phyloP scores from a whole-genome alignment of 768 basidiomycete species.

The Auriscalpium orientale region DNA sequence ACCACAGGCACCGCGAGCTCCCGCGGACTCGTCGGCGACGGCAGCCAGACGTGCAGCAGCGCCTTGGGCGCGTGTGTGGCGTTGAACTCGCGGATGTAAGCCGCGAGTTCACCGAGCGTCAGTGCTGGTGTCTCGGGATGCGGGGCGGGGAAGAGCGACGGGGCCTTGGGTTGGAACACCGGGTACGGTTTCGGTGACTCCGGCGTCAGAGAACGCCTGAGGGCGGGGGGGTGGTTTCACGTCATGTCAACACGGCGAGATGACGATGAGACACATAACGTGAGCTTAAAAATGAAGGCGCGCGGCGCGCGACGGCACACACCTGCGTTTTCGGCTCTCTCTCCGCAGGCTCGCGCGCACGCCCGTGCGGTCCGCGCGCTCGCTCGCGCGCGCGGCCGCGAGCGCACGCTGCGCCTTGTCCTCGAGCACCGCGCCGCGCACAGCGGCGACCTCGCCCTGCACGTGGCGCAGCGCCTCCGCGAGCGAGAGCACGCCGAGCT shows the following conservation, averaged over 20 bases:
- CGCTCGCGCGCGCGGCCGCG: constrained; percentile 45
- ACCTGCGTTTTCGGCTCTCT: constrained; percentile 53
- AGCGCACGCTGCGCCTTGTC: constrained; percentile 54
- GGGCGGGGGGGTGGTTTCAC: neutral
- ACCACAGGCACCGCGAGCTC: constrained; percentile 27
- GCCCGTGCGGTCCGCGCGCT: constrained; percentile 42
- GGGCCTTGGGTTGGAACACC: constrained; percentile 31
- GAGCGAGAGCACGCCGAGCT: neutral
- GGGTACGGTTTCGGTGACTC: constrained; percentile 56
- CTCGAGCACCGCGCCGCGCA: constrained; percentile 41
- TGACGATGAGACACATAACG: neutral
- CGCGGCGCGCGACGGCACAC: constrained; percentile 16
- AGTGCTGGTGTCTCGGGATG: constrained; percentile 33
- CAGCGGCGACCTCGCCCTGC: constrained; percentile 39
- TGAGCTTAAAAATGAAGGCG: neutral
- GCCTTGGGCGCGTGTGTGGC: constrained; percentile 26
- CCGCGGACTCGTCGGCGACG: constrained; percentile 18
- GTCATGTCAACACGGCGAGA: too few relatives aligned
- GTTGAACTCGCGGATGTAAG: constrained; percentile 58
- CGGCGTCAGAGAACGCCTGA: constrained; percentile 44
- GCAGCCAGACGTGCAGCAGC: constrained; percentile 47
- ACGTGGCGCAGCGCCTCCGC: neutral
- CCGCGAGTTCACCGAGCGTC: constrained; percentile 36
- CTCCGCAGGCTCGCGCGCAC: constrained; percentile 39
- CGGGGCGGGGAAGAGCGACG: constrained; percentile 35